Percentiles rank a stretch among this genome's conserved stretches.
phyloP scores from a whole-genome alignment of 2,329 filamentous ascomycete genomes.

The Penicillium vulpinum region DNA sequence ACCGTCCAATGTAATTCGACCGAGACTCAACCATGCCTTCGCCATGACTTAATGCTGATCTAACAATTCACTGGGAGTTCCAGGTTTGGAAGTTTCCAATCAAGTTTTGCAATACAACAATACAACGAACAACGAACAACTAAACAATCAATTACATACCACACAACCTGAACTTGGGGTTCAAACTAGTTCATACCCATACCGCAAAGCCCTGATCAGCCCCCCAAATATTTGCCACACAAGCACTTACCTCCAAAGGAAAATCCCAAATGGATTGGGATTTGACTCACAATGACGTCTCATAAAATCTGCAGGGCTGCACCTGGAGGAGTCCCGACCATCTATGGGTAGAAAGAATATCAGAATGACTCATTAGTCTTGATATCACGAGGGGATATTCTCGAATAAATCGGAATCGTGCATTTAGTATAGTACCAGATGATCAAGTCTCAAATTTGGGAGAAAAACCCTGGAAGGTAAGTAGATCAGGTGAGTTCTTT shows the following conservation, averaged over 20 bases:
- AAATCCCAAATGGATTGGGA: not conserved
- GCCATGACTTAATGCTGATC: not conserved
- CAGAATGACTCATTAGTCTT: not conserved
- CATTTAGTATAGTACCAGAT: not conserved
- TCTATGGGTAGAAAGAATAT: not conserved
- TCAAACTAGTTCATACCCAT: not conserved
- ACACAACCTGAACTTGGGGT: not conserved
- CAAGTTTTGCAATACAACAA: not conserved
- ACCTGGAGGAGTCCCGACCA: no score
- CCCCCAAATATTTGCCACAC: not conserved
- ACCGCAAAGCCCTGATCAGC: not conserved
- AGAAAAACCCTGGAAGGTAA: not conserved
- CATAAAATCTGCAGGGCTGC: not conserved
- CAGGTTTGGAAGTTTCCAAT: not conserved
- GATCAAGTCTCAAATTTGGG: not conserved
- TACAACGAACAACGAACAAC: not conserved
- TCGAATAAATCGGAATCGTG: not conserved
- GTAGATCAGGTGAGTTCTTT: not conserved
- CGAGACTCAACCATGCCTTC: not conserved
- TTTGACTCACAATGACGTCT: not conserved
- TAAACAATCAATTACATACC: not conserved
- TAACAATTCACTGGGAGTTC: not conserved
- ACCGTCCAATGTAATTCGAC: not conserved
- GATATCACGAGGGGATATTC: not conserved
- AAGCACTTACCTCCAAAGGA: not conserved